phyloP scores from a whole-genome alignment of 495 filamentous ascomycete species.

The Pseudoneurospora amorphoporcata region DNA sequence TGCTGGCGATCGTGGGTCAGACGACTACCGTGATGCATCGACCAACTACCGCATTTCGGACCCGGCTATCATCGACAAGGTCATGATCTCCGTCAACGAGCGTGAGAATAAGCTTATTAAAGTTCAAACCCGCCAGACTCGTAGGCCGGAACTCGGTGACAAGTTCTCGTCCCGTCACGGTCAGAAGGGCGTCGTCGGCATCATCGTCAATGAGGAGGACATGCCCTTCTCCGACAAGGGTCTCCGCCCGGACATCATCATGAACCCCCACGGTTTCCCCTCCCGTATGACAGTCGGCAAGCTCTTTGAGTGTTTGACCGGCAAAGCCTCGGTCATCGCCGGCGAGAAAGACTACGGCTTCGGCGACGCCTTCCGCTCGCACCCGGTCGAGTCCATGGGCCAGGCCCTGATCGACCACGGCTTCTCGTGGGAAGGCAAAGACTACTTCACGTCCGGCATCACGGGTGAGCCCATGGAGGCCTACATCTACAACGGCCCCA shows the following conservation, averaged over 20 bases:
- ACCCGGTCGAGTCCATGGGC: slow-evolving; percentile 83
- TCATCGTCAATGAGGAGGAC: slow-evolving; percentile 90
- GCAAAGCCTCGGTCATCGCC: slow-evolving; percentile 80
- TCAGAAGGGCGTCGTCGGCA: slow-evolving; percentile 97
- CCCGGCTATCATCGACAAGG: slow-evolving; percentile 83
- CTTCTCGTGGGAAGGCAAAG: slow-evolving; percentile 92
- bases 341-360: slow-evolving; percentile 68
- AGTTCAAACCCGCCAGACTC: slow-evolving; percentile 83
- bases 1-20: slow-evolving; percentile 50
- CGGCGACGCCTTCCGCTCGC: slow-evolving; percentile 91
- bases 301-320: slow-evolving; percentile 88
- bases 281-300: slow-evolving; percentile 99
- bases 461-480: slow-evolving; percentile 88
- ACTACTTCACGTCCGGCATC: slow-evolving; percentile 90
- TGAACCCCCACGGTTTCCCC: slow-evolving; percentile 99
- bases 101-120: slow-evolving; percentile 73
- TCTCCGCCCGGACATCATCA: slow-evolving; percentile 93
- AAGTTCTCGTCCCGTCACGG: slow-evolving; percentile 98
- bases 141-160: slow-evolving; percentile 88
- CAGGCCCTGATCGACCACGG: slow-evolving; percentile 73
- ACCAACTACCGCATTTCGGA: slow-evolving; percentile 78
- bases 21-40: slow-evolving; percentile 56
- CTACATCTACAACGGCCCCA: slow-evolving; percentile 97
- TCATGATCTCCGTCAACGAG: slow-evolving; percentile 82
- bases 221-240: slow-evolving; percentile 93